Evolutionary conservation across 177 flowering plant genomes (phyloP).

Genomic region (Tripterygium wilfordii): DNA sequence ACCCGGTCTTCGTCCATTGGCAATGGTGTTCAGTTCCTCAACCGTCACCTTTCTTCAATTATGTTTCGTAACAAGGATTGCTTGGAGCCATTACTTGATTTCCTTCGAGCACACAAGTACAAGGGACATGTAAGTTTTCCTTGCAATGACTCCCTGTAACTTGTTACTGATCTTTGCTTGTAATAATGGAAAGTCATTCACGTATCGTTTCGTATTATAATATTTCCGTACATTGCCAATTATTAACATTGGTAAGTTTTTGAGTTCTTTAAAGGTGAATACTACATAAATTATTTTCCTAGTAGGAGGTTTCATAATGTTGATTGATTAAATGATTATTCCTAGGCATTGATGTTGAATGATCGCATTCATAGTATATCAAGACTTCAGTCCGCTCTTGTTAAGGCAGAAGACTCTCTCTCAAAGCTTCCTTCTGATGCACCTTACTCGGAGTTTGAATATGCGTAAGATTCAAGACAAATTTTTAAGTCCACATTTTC

Average conservation of each 20-base stretch:
- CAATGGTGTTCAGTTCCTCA: slow-evolving; percentile 95
- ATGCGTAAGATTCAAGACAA: slow-evolving; percentile 37
- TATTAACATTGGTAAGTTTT: no score
- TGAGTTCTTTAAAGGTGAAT: no score
- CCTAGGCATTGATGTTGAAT: slow-evolving; percentile 86
- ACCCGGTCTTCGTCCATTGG: slow-evolving; percentile 82
- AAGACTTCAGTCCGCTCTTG: slow-evolving; percentile 57
- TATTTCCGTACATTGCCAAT: no score
- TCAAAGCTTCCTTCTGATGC: slow-evolving; percentile 61
- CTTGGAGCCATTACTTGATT: slow-evolving; percentile 84
- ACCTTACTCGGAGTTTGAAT: slow-evolving; percentile 74
- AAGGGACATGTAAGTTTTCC: slow-evolving; percentile 70
- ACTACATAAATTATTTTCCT: no score
- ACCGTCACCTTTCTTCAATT: slow-evolving; percentile 86
- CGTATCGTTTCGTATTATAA: no score
- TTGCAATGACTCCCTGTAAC: no score
- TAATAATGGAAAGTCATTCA: no score
- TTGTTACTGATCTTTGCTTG: no score
- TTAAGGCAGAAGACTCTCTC: slow-evolving; percentile 78
- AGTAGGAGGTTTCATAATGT: no score
- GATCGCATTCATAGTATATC: slow-evolving; percentile 69
- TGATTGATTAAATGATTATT: slow-evolving; percentile 1
- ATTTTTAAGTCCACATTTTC: background rate
- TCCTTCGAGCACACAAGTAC: slow-evolving; percentile 75
- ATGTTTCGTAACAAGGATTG: slow-evolving; percentile 83